Base-by-base conservation (phyloP, 768 basidiomycete genomes). In the Russula brevipes region DNA sequence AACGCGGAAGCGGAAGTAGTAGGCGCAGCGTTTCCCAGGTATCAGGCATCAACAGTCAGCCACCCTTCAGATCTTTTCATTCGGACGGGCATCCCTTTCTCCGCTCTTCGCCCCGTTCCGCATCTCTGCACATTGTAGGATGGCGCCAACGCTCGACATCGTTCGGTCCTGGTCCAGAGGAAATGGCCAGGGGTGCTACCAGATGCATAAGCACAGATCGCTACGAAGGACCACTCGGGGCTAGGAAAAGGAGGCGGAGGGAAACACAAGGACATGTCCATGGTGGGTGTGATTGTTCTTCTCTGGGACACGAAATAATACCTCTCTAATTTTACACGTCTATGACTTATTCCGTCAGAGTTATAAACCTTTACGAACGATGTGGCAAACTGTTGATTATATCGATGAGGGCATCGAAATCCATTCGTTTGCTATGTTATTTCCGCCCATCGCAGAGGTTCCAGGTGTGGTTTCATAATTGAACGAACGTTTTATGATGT, bases 231-330 rank as follows among this genome's bases (percentile, higher is more conserved):
- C n/a, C n/a, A n/a, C n/a, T n/a, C n/a, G n/a, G n/a, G n/a, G n/a
- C n/a, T n/a, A n/a, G n/a, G n/a, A 82, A 67, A 76, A 75, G 10
- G 81, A 84, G 66, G 81, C 77, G 41, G 74, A 77, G 39, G 36
- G 44, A 62, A 79, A 79, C 64, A 74, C 77, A 24, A 76, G 73
- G 59, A 73, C 73, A 33, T 75, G 77, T 38, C 82, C 85, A 12
- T 85, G 85, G 85, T 73, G 85, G 65, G 83, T 81, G 44, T 80
- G 85, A 39, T 88, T 86, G 87, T 80, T 87, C 79, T 88, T 85
- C 72, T 77, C 75, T 68, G 57, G 77, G 64, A n/a, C 50, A 60
- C 50, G 59, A 57, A 39, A 36, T 33, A 19, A 60, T 42, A 35
- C 46, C 19, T 14, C 11, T 17, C 39, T 30, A 30, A 2, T 30